phyloP scores from a whole-genome alignment of 371 early-diverging fungal species.

The Mortierella sp. region DNA sequence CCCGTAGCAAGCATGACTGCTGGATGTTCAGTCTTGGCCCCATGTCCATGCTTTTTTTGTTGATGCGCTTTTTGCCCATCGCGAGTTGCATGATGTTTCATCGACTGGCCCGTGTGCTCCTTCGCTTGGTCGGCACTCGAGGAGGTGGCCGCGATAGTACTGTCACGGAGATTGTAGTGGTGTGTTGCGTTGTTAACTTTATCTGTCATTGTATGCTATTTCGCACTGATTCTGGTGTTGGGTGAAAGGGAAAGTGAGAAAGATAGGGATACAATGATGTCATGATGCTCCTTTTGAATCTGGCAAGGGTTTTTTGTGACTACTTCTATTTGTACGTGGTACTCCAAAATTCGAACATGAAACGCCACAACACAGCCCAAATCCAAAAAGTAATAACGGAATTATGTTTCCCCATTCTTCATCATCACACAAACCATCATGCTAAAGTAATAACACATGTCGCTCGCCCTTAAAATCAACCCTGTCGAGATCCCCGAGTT shows the following conservation, averaged over 20 bases:
- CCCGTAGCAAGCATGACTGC: slow-evolving; percentile 39
- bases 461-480: slow-evolving; percentile 24
- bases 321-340: not conserved
- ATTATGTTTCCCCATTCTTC: too few relatives aligned
- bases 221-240: not conserved
- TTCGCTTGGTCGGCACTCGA: slow-evolving; percentile 7
- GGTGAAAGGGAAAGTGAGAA: not conserved
- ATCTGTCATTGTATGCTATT: slow-evolving; percentile 10
- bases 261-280: not conserved
- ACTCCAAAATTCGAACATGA: too few relatives aligned
- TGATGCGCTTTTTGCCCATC: slow-evolving; percentile 1
- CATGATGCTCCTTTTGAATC: too few relatives aligned
- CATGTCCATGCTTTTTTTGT: slow-evolving; percentile 3
- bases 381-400: not conserved
- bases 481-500: slow-evolving; percentile 48
- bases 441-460: slow-evolving; percentile 18
- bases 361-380: not conserved
- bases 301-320: too few relatives aligned
- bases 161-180: slow-evolving; percentile 40
- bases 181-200: slow-evolving; percentile 12
- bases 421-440: too few relatives aligned
- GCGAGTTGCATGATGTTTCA: not conserved
- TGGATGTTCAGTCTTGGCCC: slow-evolving; percentile 9
- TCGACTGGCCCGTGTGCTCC: not conserved
- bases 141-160: slow-evolving; percentile 22